A percentile compares a stretch with the other conserved stretches of the same genome.
Conservation (phyloP, 2,329 filamentous ascomycete genomes). For the Neonectria punicea region DNA sequence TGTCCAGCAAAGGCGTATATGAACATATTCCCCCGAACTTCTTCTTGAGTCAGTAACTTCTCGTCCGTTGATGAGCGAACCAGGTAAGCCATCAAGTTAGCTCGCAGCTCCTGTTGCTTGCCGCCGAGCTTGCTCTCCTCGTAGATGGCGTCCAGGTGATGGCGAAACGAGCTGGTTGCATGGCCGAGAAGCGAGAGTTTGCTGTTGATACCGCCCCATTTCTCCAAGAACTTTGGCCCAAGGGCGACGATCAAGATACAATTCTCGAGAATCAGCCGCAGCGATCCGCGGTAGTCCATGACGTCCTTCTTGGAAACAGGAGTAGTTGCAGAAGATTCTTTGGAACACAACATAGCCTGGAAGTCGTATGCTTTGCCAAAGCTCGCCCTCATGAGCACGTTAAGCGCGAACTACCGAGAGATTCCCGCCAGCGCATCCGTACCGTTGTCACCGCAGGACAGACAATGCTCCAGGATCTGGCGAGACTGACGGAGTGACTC, state of each 20-base stretch:
- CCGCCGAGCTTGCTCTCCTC: background rate
- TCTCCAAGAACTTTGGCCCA: background rate
- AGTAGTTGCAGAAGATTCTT: background rate
- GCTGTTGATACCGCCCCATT: background rate
- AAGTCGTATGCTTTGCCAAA: constrained; percentile 1
- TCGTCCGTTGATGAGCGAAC: background rate
- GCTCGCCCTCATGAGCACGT: background rate
- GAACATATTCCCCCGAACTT: background rate
- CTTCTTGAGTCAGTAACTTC: background rate
- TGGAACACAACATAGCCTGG: background rate
- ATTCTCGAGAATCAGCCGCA: background rate
- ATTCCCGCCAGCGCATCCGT: background rate
- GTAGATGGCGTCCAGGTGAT: background rate
- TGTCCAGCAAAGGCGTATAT: background rate
- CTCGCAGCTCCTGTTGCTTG: background rate
- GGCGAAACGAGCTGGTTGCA: background rate
- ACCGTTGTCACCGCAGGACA: background rate
- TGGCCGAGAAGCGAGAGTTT: background rate
- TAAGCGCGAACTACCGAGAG: background rate
- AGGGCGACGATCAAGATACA: background rate
- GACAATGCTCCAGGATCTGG: background rate
- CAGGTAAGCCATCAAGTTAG: background rate
- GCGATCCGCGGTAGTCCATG: background rate
- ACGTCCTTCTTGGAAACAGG: background rate
- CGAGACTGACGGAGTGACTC: background rate